Conservation (phyloP, 1,284 basidiomycete species). For the Malassezia vespertilionis region DNA sequence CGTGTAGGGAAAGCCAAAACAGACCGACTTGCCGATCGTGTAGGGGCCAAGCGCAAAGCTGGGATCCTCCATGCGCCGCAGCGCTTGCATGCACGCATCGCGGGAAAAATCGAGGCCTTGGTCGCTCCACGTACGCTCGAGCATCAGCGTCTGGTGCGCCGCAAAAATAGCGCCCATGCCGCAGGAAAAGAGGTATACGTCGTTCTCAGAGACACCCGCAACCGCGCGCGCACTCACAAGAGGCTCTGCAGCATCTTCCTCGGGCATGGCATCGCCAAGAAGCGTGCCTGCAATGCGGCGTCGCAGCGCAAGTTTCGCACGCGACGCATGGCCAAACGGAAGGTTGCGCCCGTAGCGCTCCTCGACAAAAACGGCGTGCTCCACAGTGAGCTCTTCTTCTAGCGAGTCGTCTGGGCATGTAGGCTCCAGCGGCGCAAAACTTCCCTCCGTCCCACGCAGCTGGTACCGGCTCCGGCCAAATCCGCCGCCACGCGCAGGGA, state of each 20-base stretch:
- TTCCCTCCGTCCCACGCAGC: slow-evolving; percentile 3
- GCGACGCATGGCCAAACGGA: slow-evolving; percentile 60
- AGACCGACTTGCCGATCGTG: slow-evolving; percentile 27
- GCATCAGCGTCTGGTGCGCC: slow-evolving; percentile 58
- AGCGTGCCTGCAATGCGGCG: slow-evolving; percentile 80
- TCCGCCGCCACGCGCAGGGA: slow-evolving; percentile 14
- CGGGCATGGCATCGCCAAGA: slow-evolving; percentile 24
- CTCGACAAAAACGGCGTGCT: slow-evolving; percentile 60
- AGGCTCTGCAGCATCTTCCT: slow-evolving; percentile 56
- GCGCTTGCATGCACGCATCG: background rate
- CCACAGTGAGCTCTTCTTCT: slow-evolving; percentile 49
- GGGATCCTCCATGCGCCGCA: slow-evolving; percentile 9
- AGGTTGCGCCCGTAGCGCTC: slow-evolving; percentile 92
- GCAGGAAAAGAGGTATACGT: slow-evolving; percentile 74
- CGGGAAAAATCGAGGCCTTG: background rate
- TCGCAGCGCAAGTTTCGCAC: slow-evolving; percentile 74
- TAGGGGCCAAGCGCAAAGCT: slow-evolving; percentile 9
- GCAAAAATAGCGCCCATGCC: slow-evolving; percentile 92
- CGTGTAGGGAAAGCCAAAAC: slow-evolving; percentile 76
- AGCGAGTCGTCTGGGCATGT: slow-evolving; percentile 14
- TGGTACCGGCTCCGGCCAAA: slow-evolving; percentile 27
- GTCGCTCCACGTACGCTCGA: slow-evolving; percentile 13
- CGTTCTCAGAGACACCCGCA: slow-evolving; percentile 55
- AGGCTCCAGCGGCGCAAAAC: background rate
- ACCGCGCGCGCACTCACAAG: slow-evolving; percentile 26